Evolutionary conservation across 805 yeast genomes (phyloP), one percentile per base, ranked within the genome.

Genomic region (Monosporozyma unispora): DNA sequence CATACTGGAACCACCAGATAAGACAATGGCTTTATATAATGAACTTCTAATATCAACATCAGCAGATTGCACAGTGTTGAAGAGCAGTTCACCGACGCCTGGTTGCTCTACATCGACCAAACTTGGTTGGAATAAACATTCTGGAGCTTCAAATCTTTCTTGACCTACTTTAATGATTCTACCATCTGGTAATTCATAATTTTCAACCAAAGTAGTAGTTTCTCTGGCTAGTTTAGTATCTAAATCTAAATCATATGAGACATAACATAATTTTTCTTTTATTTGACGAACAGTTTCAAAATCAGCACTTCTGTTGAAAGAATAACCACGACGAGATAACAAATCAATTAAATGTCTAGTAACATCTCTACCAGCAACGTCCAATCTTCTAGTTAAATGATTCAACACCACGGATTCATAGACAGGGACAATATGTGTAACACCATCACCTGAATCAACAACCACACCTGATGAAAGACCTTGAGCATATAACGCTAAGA

Each of bases 1-100:
- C 99, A 93, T 93, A 47, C 96, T 85, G 1, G 98, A 90, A 50
- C 99, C 99, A 66, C 99, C 99, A 5, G 96, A 87, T 43, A 93
- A 77, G 27, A 93, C 98, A 66, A 93, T 86, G 2, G 96, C 95
- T 63, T 84, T 87, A 72, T 79, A 93, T 52, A 93, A 75, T 0
- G 96, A 78, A 6, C 95, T 76, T 70, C 97, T 82, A 48, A 93
- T 80, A 66, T 93, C 99, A 46, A 93, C 84, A 63, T 93, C 98
- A 41, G 98, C 96, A 5, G 90, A 72, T 74, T 93, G 98, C 56
- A 93, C 82, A 3, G 96, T 87, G 67, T 88, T 87, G 74, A 90
- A 93, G 52, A 91, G 74, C 33, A 84, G 75, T 70, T 93, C 99
- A 52, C 96, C 98, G 48, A 93, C 81, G 60, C 99, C 99, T 1